Percentiles rank a stretch among this genome's conserved stretches.
Evolutionary conservation across 106 monocot species (phyloP).

Genomic region (Allium fistulosum): DNA sequence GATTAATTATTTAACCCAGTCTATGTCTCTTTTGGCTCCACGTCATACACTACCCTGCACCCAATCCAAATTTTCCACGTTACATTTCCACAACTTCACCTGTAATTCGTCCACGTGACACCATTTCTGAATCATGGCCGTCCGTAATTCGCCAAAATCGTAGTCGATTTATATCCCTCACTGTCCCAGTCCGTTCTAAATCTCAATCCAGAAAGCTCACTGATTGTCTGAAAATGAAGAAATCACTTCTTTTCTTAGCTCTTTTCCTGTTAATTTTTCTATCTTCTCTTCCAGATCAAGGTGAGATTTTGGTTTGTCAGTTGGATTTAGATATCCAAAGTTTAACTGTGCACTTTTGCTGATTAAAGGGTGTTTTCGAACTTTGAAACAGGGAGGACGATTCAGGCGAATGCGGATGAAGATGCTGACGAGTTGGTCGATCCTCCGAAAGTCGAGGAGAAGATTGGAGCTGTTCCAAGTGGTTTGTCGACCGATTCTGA

Average conservation of each 20-base stretch:
- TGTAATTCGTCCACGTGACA: neutral
- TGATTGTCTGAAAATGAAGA: slow-evolving; percentile 28
- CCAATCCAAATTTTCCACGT: slow-evolving; percentile 1
- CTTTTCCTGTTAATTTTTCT: slow-evolving; percentile 38
- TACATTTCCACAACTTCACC: neutral
- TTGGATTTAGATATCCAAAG: too few species aligned
- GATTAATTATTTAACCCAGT: neutral
- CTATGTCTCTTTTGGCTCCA: neutral
- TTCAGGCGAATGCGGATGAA: slow-evolving; percentile 75
- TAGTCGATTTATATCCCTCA: neutral
- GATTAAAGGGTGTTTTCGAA: neutral
- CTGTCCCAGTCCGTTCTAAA: neutral
- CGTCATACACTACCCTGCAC: neutral
- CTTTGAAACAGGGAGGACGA: slow-evolving; percentile 35
- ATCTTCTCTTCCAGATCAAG: slow-evolving; percentile 8
- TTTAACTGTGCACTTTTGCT: too few species aligned
- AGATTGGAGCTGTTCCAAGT: slow-evolving; percentile 71
- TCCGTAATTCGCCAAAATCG: neutral
- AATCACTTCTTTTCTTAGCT: slow-evolving; percentile 44
- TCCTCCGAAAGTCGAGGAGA: slow-evolving; percentile 97
- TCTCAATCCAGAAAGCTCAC: too few species aligned
- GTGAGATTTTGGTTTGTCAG: slow-evolving; percentile 6
- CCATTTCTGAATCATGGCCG: neutral
- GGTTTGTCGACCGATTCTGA: slow-evolving; percentile 93
- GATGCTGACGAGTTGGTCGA: slow-evolving; percentile 35